A percentile compares a stretch with the other conserved stretches of the same genome.
These are phyloP conservation scores for Neobulgaria alba DNA, from an alignment of 2,329 filamentous ascomycete genomes.

Conservation along the genomic window DNA sequence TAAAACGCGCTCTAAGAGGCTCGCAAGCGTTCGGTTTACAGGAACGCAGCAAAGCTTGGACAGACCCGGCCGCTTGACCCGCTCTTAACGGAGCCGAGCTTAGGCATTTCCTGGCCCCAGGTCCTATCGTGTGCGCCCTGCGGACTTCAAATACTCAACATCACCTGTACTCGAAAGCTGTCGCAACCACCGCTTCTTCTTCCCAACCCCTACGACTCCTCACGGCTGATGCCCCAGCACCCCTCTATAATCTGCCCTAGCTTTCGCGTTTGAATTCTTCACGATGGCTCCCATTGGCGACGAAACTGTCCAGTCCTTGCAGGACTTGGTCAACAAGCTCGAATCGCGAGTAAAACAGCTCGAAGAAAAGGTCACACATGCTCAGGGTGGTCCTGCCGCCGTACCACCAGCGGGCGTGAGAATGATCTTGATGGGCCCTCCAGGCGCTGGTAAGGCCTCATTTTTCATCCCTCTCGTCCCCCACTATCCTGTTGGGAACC, in stretches of 20 bases:
- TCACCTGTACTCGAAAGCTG: slow-evolving; percentile 10
- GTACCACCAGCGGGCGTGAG: slow-evolving; percentile 59
- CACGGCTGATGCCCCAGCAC: not conserved
- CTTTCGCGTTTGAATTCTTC: slow-evolving; percentile 24
- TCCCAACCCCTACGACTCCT: slow-evolving; percentile 2
- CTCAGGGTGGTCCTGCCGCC: slow-evolving; percentile 44
- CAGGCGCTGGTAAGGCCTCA: slow-evolving; percentile 74
- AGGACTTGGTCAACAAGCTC: slow-evolving; percentile 73
- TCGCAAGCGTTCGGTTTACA: slow-evolving; percentile 6
- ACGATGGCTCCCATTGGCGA: slow-evolving; percentile 85
- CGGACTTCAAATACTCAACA: slow-evolving; percentile 9
- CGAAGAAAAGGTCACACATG: slow-evolving; percentile 57
- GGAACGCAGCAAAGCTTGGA: slow-evolving; percentile 6
- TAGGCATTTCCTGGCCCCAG: slow-evolving; percentile 1
- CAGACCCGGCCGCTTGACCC: too few species aligned
- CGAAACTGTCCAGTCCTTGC: slow-evolving; percentile 70
- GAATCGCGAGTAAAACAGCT: slow-evolving; percentile 81
- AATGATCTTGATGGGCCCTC: slow-evolving; percentile 97
- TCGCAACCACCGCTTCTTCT: slow-evolving; percentile 11
- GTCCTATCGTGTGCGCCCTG: slow-evolving; percentile 3
- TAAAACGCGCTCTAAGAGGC: slow-evolving; percentile 1
- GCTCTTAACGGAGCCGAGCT: slow-evolving; percentile 10
- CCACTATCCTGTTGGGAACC: slow-evolving; percentile 3
- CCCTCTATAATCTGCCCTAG: slow-evolving; percentile 22
- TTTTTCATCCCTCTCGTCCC: slow-evolving; percentile 2